phyloP scores from a whole-genome alignment of 2,329 filamentous ascomycete genomes.

The Aotearoamyces nothofagi region DNA sequence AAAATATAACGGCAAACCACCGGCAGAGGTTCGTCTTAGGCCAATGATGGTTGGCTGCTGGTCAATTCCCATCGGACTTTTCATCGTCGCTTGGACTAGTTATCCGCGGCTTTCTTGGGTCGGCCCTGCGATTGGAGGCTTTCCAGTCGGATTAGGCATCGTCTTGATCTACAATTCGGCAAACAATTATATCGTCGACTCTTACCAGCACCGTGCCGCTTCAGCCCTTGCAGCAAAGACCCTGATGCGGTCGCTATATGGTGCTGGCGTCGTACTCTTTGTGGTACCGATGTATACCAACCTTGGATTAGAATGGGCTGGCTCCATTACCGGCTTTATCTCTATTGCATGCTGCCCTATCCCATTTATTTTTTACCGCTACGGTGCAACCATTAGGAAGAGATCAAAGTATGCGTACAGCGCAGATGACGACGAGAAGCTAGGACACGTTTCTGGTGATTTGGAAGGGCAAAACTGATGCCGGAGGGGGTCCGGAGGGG shows the following conservation, averaged over 20 bases:
- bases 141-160: constrained; percentile 39
- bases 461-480: too few species aligned
- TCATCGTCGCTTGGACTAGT: constrained; percentile 48
- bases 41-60: constrained; percentile 66
- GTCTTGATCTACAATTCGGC: constrained; percentile 44
- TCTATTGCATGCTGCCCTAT: constrained; percentile 62
- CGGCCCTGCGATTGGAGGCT: constrained; percentile 37
- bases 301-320: constrained; percentile 60
- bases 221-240: constrained; percentile 67
- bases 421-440: not conserved
- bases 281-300: constrained; percentile 63
- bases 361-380: constrained; percentile 58
- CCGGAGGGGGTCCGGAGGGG: too few species aligned
- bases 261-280: constrained; percentile 58
- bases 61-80: constrained; percentile 49
- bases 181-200: constrained; percentile 39
- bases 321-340: constrained; percentile 54
- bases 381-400: constrained; percentile 42
- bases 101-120: constrained; percentile 35
- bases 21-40: constrained; percentile 59
- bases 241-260: constrained; percentile 66
- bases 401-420: constrained; percentile 55
- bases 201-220: constrained; percentile 55
- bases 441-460: too few species aligned
- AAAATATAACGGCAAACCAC: constrained; percentile 50